Conservation (phyloP, 805 yeast species). For the Cephaloascus albidus region DNA sequence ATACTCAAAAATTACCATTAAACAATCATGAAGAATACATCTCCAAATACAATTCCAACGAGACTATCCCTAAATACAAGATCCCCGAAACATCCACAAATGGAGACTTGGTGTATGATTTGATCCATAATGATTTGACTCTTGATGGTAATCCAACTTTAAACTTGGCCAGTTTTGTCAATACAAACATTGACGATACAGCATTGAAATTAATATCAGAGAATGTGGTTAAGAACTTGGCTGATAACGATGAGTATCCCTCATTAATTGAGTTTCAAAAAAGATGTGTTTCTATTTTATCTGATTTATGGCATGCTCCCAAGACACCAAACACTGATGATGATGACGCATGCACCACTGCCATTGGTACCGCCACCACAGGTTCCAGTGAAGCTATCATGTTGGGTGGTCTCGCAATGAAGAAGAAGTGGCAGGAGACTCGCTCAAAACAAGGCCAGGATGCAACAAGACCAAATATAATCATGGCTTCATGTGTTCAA, state of each 20-base stretch:
- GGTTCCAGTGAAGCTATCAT: constrained; percentile 93
- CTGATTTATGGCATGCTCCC: constrained; percentile 76
- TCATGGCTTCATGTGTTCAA: constrained; percentile 91
- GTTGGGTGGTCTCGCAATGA: constrained; percentile 90
- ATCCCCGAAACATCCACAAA: constrained; percentile 51
- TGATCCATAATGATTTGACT: constrained; percentile 64
- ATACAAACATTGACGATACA: constrained; percentile 51
- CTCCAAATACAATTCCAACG: constrained; percentile 20
- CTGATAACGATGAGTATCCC: constrained; percentile 92
- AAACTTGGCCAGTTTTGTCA: constrained; percentile 85
- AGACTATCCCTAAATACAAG: constrained; percentile 43
- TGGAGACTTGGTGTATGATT: constrained; percentile 43
- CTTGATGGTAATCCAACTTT: constrained; percentile 80
- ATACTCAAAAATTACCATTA: constrained; percentile 5
- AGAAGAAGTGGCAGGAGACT: constrained; percentile 75
- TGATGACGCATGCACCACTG: constrained; percentile 16
- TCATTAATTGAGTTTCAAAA: constrained; percentile 70
- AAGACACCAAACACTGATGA: constrained; percentile 10
- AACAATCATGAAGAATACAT: constrained; percentile 18
- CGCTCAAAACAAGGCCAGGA: constrained; percentile 53
- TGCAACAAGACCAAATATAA: constrained; percentile 62
- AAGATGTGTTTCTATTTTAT: constrained; percentile 73
- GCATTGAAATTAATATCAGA: constrained; percentile 43
- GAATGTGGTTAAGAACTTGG: constrained; percentile 78
- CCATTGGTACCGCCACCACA: constrained; percentile 86